A percentile compares a stretch with the other conserved stretches of the same genome.
These are phyloP conservation scores for Kluyveromyces wickerhamii DNA, from an alignment of 805 yeast species.

Conservation along the genomic window DNA sequence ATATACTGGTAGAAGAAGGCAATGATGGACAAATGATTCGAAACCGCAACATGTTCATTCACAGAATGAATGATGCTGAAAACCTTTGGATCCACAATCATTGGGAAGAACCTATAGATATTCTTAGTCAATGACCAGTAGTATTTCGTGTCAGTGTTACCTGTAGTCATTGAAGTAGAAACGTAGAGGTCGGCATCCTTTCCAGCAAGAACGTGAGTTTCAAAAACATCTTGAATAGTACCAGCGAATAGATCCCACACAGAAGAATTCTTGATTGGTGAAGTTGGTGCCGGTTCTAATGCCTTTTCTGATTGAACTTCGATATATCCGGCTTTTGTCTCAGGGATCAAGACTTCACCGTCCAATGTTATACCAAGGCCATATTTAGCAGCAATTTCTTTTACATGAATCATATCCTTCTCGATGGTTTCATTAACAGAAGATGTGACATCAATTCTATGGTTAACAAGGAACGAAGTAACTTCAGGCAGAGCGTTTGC, in stretches of 20 bases:
- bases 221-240: slow-evolving; percentile 45
- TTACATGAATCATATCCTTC: slow-evolving; percentile 31
- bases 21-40: slow-evolving; percentile 51
- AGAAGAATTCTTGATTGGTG: slow-evolving; percentile 29
- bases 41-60: slow-evolving; percentile 48
- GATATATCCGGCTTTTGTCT: slow-evolving; percentile 26
- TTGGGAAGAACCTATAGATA: slow-evolving; percentile 41
- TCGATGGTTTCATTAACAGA: slow-evolving; percentile 36
- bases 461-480: slow-evolving; percentile 47
- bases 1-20: slow-evolving; percentile 49
- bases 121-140: slow-evolving; percentile 50
- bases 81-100: slow-evolving; percentile 12
- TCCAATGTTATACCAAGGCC: slow-evolving; percentile 37
- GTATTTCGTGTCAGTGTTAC: slow-evolving; percentile 54
- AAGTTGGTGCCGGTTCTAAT: slow-evolving; percentile 35
- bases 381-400: slow-evolving; percentile 38
- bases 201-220: slow-evolving; percentile 35
- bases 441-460: slow-evolving; percentile 55
- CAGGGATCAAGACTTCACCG: slow-evolving; percentile 18
- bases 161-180: slow-evolving; percentile 46
- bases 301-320: slow-evolving; percentile 15
- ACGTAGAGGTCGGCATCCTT: slow-evolving; percentile 25
- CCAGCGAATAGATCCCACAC: slow-evolving; percentile 42
- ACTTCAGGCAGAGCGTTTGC: slow-evolving; percentile 71
- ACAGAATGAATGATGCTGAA: slow-evolving; percentile 47